phyloP scores from a whole-genome alignment of 306 rosid genomes.

The Luffa acutangula region DNA sequence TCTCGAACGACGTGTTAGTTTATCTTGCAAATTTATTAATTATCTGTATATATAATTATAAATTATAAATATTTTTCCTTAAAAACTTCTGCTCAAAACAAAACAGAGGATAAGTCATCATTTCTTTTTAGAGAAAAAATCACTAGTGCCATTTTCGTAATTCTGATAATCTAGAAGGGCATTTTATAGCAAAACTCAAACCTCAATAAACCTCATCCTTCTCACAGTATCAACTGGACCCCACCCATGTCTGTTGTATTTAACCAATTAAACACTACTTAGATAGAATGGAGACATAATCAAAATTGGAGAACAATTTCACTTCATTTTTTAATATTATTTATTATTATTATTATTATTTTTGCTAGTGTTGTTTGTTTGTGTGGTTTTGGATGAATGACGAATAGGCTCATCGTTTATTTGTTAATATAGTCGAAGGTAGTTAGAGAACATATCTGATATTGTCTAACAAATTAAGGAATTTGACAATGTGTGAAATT shows the following conservation, averaged over 20 bases:
- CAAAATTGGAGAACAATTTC: not conserved
- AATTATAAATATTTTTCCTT: not conserved
- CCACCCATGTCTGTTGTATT: not conserved
- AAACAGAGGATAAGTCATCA: not conserved
- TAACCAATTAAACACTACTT: not conserved
- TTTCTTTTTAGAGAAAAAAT: not conserved
- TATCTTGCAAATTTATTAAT: not conserved
- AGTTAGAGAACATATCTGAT: not conserved
- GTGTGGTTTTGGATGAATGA: not conserved
- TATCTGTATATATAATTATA: not conserved
- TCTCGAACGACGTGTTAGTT: constrained; percentile 3
- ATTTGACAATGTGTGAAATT: too few species aligned
- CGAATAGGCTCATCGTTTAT: not conserved
- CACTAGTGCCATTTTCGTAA: not conserved
- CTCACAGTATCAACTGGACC: not conserved
- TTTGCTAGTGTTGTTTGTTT: not conserved
- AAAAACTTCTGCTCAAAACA: not conserved
- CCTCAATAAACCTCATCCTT: constrained; percentile 7
- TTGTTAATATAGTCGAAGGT: not conserved
- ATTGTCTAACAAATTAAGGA: not conserved
- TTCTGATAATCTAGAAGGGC: not conserved
- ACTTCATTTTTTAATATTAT: not conserved
- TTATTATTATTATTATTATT: not conserved
- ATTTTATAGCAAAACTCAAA: not conserved
- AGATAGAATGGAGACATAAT: not conserved